Percentiles rank a stretch among this genome's conserved stretches.
Evolutionary conservation across 208 protist species (phyloP).

Genomic region (Trichomonas tenax): DNA sequence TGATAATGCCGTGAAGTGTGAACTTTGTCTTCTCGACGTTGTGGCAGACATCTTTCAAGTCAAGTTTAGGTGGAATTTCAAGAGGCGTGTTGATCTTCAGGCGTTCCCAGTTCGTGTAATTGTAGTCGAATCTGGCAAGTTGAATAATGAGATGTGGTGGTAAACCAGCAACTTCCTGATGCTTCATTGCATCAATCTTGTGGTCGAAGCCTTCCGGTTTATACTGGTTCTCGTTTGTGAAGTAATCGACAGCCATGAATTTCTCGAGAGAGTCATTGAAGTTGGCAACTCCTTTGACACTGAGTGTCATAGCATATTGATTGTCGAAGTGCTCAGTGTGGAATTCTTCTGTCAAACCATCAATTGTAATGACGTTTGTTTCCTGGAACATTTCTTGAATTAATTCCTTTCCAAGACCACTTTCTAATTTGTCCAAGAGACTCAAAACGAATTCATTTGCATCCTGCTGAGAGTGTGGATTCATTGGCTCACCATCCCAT

Average conservation of each 20-base stretch:
- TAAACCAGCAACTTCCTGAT: background rate
- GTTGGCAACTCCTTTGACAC: background rate
- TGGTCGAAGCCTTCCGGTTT: background rate
- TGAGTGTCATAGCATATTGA: background rate
- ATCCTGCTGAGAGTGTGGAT: background rate
- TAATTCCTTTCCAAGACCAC: background rate
- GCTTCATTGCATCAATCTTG: background rate
- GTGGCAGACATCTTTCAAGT: background rate
- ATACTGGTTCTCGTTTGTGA: background rate
- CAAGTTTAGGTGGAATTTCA: background rate
- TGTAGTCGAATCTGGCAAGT: background rate
- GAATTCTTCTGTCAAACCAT: background rate
- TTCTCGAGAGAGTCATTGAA: background rate
- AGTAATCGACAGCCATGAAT: background rate
- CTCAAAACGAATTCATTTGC: background rate
- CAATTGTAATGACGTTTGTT: background rate
- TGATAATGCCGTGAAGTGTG: background rate
- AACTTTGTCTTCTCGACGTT: background rate
- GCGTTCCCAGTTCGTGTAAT: background rate
- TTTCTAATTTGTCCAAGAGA: background rate
- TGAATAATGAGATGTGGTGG: slow-evolving; percentile 12
- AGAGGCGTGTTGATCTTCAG: background rate
- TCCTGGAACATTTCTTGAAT: background rate
- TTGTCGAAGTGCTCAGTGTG: background rate
- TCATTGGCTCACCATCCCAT: slow-evolving; percentile 18